phyloP scores from a whole-genome alignment of 108 stramenopile species.

The Skeletonema marinoi region DNA sequence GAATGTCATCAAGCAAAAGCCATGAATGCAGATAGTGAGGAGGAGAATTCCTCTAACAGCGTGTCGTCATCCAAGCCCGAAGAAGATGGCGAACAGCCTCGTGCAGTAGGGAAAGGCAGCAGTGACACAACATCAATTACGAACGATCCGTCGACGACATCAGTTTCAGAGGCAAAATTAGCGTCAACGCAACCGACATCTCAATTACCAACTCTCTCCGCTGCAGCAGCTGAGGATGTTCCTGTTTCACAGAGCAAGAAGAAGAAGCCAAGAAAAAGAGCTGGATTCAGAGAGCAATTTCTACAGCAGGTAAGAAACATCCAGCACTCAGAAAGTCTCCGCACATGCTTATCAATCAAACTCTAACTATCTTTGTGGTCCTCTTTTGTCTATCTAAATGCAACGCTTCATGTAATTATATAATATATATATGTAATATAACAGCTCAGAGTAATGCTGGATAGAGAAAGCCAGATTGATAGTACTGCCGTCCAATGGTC shows the following conservation, averaged over 20 bases:
- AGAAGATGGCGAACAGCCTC: neutral
- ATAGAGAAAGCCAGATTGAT: neutral
- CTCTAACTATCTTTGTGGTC: no score
- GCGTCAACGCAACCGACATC: no score
- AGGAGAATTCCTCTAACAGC: neutral
- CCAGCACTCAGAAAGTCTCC: no score
- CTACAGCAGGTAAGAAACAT: neutral
- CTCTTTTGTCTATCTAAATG: no score
- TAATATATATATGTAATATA: no score
- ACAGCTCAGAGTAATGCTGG: neutral
- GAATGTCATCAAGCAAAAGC: no score
- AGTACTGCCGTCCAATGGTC: neutral
- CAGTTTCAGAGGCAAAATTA: no score
- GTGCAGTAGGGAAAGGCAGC: no score
- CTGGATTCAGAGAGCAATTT: neutral
- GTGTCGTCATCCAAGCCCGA: neutral
- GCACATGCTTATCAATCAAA: no score
- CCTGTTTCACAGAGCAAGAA: neutral
- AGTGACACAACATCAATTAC: no score
- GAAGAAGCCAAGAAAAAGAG: neutral
- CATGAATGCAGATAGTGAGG: neutral
- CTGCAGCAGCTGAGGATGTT: neutral
- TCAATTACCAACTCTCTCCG: neutral
- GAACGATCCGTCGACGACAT: no score
- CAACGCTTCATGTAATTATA: no score